Base-by-base conservation (phyloP, 257 asterid genomes). In the Solanum tarijense region DNA sequence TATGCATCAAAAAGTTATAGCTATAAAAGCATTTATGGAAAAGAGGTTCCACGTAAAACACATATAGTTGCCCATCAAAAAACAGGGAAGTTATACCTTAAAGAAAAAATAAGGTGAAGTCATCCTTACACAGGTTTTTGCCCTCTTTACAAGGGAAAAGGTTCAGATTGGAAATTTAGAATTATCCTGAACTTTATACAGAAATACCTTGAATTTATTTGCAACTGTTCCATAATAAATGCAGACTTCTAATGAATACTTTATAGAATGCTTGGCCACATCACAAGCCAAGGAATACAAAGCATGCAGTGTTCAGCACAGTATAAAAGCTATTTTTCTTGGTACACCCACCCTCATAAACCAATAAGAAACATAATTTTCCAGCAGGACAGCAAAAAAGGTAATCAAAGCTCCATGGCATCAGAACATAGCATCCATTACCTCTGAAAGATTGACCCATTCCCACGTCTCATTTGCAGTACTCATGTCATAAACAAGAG, bases 381-480 rank as follows among this genome's bases (percentile, higher is more conserved):
- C 88, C 69, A 21, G 69, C 43, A 81, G 85, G 69, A 48, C 66
- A 48, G 68, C 38, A 18, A 81, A 81, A 29, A 31, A 46, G 69
- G n/a, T 9, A 18, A 35, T 20, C 27, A 86, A 87, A 38, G 84
- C 73, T 69, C 46, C 66, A 68, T 21, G 86, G 79, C 84, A 76
- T 81, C 36, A 73, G 89, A 85, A 62, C 6, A 86, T 83, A 86
- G 84, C 48, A 87, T 55, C 31, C 35, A 86, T 88, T 88, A 94
- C 98, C 96, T 94, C 98, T 3, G 94, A 72, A 65, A 94, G 94
- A 88, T 93, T 92, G 89, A 94, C 98, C 96, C 96, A 93, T 89
- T 94, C 98, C 92, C 91, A 92, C 9, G 98, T 91, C 89, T 94
- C 98, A 84, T 90, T 86, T 85, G 91, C 83, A 88, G 94, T 89